These are phyloP conservation scores for Paramecium sexaurelia DNA, from an alignment of 73 alveolate species.

Conservation along the genomic window DNA sequence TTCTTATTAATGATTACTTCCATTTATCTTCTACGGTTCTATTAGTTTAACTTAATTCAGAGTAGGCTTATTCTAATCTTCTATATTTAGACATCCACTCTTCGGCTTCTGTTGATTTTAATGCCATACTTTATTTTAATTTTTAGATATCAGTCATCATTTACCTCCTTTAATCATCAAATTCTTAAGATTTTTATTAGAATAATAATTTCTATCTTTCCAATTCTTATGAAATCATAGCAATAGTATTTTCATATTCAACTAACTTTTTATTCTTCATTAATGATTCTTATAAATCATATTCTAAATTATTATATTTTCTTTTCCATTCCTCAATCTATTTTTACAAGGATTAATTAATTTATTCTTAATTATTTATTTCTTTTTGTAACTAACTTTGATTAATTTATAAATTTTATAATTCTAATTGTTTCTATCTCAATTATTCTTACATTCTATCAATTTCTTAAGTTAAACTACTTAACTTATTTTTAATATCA, in stretches of 20 bases:
- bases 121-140: background rate
- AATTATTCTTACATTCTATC: slow-evolving; percentile 44
- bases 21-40: background rate
- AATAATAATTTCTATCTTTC: background rate
- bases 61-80: background rate
- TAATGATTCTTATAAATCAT: slow-evolving; percentile 24
- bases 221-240: background rate
- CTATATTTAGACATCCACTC: slow-evolving; percentile 52
- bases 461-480: background rate
- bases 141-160: slow-evolving; percentile 14
- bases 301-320: slow-evolving; percentile 2
- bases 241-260: slow-evolving; percentile 41
- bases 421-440: background rate
- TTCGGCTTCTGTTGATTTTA: background rate
- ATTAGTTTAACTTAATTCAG: slow-evolving; percentile 24
- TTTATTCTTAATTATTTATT: background rate
- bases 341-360: background rate
- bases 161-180: background rate
- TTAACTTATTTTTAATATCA: slow-evolving; percentile 1
- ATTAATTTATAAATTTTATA: background rate
- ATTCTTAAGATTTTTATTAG: background rate
- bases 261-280: background rate
- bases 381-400: background rate
- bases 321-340: slow-evolving; percentile 53
- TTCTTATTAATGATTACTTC: slow-evolving; percentile 34